A percentile compares a stretch with the other conserved stretches of the same genome.
Conservation (phyloP, 2,329 filamentous ascomycete species). For the Xylariaceae sp. region DNA sequence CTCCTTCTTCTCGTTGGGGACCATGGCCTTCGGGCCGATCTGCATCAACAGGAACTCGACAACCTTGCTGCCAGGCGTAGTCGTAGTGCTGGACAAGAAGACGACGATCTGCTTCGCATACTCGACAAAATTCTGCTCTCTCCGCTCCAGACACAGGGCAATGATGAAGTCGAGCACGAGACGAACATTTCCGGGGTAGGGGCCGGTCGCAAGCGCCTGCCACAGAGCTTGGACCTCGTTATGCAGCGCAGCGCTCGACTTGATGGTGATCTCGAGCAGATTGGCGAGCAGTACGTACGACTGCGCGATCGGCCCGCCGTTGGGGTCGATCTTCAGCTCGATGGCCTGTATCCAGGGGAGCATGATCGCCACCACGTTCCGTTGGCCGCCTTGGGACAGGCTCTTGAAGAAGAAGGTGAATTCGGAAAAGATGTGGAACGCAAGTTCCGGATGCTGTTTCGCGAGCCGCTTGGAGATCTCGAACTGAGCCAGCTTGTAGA, state of each 20-base stretch:
- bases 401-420: slow-evolving; percentile 92
- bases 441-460: slow-evolving; percentile 80
- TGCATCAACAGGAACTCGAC: slow-evolving; percentile 90
- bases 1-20: slow-evolving; percentile 76
- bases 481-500: slow-evolving; percentile 96
- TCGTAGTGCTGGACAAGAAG: slow-evolving; percentile 76
- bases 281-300: slow-evolving; percentile 96
- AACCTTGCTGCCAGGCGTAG: slow-evolving; percentile 76
- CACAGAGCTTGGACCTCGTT: slow-evolving; percentile 97
- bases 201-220: slow-evolving; percentile 91
- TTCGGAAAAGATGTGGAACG: slow-evolving; percentile 92
- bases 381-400: slow-evolving; percentile 73
- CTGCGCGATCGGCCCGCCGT: slow-evolving; percentile 80
- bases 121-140: slow-evolving; percentile 97
- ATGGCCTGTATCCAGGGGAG: slow-evolving; percentile 95
- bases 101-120: slow-evolving; percentile 98
- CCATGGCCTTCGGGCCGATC: slow-evolving; percentile 94
- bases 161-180: slow-evolving; percentile 96
- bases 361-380: slow-evolving; percentile 90
- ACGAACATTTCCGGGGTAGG: slow-evolving; percentile 88
- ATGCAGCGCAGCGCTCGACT: slow-evolving; percentile 78
- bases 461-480: slow-evolving; percentile 89
- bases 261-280: slow-evolving; percentile 92
- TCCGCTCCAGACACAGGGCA: slow-evolving; percentile 80
- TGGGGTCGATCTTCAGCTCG: slow-evolving; percentile 85